Evolutionary conservation across 2,329 filamentous ascomycete genomes (phyloP).

Genomic region (Raffaelea deltoideospora): DNA sequence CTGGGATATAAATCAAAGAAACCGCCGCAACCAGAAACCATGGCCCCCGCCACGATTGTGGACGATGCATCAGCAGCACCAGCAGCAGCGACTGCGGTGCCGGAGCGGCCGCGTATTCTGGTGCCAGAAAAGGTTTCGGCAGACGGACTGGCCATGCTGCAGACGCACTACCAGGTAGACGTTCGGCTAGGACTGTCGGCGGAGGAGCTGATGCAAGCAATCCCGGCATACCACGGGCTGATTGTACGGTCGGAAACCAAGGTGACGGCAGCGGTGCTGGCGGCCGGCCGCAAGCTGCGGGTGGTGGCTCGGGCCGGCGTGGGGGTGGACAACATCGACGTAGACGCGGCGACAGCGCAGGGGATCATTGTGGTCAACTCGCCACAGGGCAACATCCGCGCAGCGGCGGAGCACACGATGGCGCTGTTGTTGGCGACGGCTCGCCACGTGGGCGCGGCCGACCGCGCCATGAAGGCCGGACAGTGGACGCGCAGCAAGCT

Average conservation of each 20-base stretch:
- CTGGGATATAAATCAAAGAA: too few species aligned
- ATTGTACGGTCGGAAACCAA: conserved; percentile 73
- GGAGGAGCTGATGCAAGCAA: conserved; percentile 46
- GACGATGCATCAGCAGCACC: too few species aligned
- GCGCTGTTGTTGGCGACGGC: conserved; percentile 60
- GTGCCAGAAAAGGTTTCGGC: conserved; percentile 68
- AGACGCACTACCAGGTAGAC: conserved; percentile 53
- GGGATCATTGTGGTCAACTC: conserved; percentile 73
- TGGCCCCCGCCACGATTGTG: too few species aligned
- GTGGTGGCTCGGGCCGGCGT: conserved; percentile 72
- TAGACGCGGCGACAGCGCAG: conserved; percentile 52
- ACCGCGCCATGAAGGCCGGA: conserved; percentile 52
- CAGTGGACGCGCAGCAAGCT: conserved; percentile 63
- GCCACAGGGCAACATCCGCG: conserved; percentile 65
- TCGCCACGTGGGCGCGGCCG: conserved; percentile 56
- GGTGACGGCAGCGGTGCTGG: conserved; percentile 53
- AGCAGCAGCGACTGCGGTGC: conserved; percentile 6
- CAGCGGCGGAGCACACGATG: conserved; percentile 66
- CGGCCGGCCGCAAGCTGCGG: conserved; percentile 51
- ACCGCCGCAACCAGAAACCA: too few species aligned
- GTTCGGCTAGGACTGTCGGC: conserved; percentile 46
- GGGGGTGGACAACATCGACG: conserved; percentile 71
- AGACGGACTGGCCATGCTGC: conserved; percentile 59
- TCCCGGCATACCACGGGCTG: conserved; percentile 58
- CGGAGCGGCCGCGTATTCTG: conserved; percentile 34